Evolutionary conservation across 2,329 filamentous ascomycete species (phyloP).

Genomic region (Gliomastix tumulicola): DNA sequence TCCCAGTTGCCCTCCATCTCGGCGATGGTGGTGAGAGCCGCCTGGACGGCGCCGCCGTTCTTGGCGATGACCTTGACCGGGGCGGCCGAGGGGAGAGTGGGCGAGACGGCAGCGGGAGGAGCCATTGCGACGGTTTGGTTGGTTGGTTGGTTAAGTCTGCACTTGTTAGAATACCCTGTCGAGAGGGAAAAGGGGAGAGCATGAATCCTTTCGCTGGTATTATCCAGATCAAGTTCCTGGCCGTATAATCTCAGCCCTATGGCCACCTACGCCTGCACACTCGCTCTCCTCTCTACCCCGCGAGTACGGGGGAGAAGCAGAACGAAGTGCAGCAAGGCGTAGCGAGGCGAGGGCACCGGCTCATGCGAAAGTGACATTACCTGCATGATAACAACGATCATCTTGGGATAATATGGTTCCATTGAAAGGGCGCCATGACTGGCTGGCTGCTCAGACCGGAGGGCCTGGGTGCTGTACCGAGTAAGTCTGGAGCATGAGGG

Average conservation of each 20-base stretch:
- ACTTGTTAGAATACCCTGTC: too few relatives aligned
- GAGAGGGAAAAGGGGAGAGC: constrained; percentile 47
- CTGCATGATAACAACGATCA: constrained; percentile 22
- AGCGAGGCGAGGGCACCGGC: constrained; percentile 48
- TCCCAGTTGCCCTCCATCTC: constrained; percentile 74
- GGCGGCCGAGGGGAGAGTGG: constrained; percentile 41
- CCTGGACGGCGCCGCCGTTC: constrained; percentile 16
- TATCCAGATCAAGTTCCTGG: constrained; percentile 94
- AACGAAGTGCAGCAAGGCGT: too few relatives aligned
- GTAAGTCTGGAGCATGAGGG: too few relatives aligned
- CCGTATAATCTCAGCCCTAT: constrained; percentile 92
- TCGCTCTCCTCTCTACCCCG: constrained; percentile 8
- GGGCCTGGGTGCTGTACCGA: too few relatives aligned
- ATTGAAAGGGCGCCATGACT: constrained; percentile 24
- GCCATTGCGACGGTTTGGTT: constrained; percentile 49
- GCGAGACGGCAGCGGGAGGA: constrained; percentile 65
- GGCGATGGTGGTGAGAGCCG: constrained; percentile 40
- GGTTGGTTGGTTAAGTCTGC: not conserved
- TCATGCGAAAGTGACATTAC: constrained; percentile 49
- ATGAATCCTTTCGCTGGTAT: constrained; percentile 99
- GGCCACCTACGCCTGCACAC: too few relatives aligned
- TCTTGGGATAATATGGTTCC: constrained; percentile 19
- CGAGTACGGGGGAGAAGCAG: too few relatives aligned
- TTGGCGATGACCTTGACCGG: constrained; percentile 33
- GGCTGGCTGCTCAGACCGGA: constrained; percentile 10